These are phyloP conservation scores for Leishmania gerbilli DNA, from an alignment of 208 protist species.

Conservation along the genomic window DNA sequence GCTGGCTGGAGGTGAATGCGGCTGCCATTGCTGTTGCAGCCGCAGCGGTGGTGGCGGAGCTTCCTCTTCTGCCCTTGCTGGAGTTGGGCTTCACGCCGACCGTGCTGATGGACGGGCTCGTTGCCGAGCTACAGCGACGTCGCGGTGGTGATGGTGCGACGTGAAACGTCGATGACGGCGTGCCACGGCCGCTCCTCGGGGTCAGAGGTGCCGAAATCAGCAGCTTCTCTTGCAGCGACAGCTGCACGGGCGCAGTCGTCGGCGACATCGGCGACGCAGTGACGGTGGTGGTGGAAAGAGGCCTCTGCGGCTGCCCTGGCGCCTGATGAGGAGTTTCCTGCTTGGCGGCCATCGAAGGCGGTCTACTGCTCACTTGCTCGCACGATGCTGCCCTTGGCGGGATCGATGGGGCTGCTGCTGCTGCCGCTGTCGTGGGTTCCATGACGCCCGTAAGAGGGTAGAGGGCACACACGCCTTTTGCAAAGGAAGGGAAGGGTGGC, in stretches of 20 bases:
- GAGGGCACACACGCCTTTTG: constrained; percentile 12
- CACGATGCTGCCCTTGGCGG: not conserved
- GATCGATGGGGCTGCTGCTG: not conserved
- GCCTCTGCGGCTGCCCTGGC: not conserved
- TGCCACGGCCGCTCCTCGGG: not conserved
- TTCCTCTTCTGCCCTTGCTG: not conserved
- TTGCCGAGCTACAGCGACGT: not conserved
- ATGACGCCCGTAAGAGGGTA: constrained; percentile 16
- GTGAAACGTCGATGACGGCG: constrained; percentile 13
- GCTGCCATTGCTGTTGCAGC: not conserved
- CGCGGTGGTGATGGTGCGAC: constrained; percentile 1
- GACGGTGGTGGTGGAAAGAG: constrained; percentile 2
- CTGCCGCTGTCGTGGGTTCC: not conserved
- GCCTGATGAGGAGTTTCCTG: not conserved
- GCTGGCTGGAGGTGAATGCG: not conserved
- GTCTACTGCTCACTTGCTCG: not conserved
- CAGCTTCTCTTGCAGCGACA: not conserved
- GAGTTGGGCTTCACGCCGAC: not conserved
- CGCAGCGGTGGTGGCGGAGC: not conserved
- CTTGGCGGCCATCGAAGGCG: not conserved
- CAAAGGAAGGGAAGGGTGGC: not conserved
- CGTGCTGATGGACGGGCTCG: not conserved
- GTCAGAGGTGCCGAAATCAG: not conserved
- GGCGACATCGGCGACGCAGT: not conserved
- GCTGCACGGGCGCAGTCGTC: not conserved